Conservation (phyloP, 2,329 filamentous ascomycete species). For the Epichloe hybrida region DNA sequence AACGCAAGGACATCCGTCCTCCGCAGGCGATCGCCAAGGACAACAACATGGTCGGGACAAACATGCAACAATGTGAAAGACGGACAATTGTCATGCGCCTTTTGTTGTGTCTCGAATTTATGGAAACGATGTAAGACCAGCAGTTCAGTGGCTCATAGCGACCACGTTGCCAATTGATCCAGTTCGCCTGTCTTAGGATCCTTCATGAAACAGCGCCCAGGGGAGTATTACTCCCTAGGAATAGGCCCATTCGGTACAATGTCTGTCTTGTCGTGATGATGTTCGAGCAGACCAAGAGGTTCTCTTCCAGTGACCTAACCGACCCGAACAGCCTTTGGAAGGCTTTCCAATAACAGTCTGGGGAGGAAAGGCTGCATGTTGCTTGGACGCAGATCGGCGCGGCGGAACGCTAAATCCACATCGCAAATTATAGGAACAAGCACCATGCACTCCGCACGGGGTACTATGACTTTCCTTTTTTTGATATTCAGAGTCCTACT, state of each 20-base stretch:
- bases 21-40: too few species aligned
- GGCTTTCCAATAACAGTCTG: not conserved
- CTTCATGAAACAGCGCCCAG: conserved; percentile 1
- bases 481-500: too few species aligned
- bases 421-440: not conserved
- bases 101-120: not conserved
- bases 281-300: not conserved
- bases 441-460: not conserved
- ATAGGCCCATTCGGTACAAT: too few species aligned
- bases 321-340: too few species aligned
- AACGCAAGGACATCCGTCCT: too few species aligned
- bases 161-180: conserved; percentile 1
- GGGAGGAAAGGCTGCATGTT: not conserved
- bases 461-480: too few species aligned
- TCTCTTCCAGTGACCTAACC: not conserved
- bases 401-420: not conserved
- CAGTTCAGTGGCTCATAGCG: not conserved
- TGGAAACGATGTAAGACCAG: not conserved
- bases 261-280: not conserved
- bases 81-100: not conserved
- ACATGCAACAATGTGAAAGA: not conserved
- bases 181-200: conserved; percentile 1
- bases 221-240: not conserved
- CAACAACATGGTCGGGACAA: not conserved
- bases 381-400: too few species aligned